Evolutionary conservation across 768 basidiomycete genomes (phyloP), one percentile per base, ranked within the genome.

Genomic region (Kwoniella sp.): DNA sequence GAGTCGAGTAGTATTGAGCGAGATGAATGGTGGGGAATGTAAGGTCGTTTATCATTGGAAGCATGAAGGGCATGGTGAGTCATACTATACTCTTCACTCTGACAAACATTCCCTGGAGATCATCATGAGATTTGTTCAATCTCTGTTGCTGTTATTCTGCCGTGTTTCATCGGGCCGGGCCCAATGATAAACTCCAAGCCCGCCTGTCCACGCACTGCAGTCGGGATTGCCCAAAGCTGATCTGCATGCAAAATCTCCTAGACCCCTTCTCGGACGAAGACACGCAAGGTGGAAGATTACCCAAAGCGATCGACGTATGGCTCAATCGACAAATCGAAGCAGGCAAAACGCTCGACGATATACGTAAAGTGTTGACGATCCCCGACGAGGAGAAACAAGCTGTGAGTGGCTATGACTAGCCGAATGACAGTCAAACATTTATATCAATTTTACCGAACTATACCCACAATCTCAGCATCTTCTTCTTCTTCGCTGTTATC

Each of bases 61-160:
- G 55, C 76, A 77, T 48, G 67, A 74, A n/a, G 73, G 76, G 7
- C 76, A 77, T 67, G 73, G 76, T 77, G 67, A 70, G 73, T 65
- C 15, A 2, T n/a, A n/a, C n/a, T n/a, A n/a, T n/a, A n/a, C n/a
- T n/a, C n/a, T n/a, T n/a, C n/a, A n/a, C n/a, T n/a, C n/a, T n/a
- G n/a, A n/a, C n/a, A n/a, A n/a, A n/a, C n/a, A n/a, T n/a, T n/a
- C n/a, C n/a, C n/a, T n/a, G n/a, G n/a, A n/a, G n/a, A n/a, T n/a
- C n/a, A n/a, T n/a, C n/a, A n/a, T n/a, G n/a, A n/a, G n/a, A n/a
- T n/a, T n/a, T n/a, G n/a, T n/a, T n/a, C n/a, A n/a, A n/a, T n/a
- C n/a, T n/a, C n/a, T n/a, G n/a, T n/a, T n/a, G n/a, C n/a, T n/a
- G n/a, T n/a, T n/a, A n/a, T n/a, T n/a, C n/a, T n/a, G n/a, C n/a